Base-by-base conservation (phyloP, 2,329 filamentous ascomycete species). In the Clonostachys rosea region DNA sequence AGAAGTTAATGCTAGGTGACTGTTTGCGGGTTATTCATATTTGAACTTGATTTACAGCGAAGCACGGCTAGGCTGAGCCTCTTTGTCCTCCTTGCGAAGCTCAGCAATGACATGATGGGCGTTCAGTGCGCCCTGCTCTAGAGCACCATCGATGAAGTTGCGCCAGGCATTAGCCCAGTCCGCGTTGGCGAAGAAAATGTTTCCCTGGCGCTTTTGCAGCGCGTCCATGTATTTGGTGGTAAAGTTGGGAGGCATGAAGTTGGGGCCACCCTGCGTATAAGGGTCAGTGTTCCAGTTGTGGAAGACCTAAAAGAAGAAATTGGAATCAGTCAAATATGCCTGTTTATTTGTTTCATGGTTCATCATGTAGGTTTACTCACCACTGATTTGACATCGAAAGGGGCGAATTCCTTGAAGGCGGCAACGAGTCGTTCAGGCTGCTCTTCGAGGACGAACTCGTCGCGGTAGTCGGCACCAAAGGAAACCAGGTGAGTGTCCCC, bases 81-180 rank as follows among this genome's bases (percentile, higher is more conserved):
- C 24, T 30, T 30, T 30, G 9, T 30, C 24, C 24, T 30, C 24
- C 24, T 10, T 30, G 24, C 24, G 24, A 30, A 30, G 24, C 24
- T 30, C 24, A 30, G 24, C 24, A 30, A 39, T 39, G 14, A 39
- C 36, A n/a, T n/a, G 14, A 4, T 39, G 12, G 12, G 36, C 36
- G 17, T n/a, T 18, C 36, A n/a, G 3, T 11, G 17, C 17, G 4
- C 36, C 36, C 36, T n/a, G 14, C 43, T 62, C 57, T 12, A 62
- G 49, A 1, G 59, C 59, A 14, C 59, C 59, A 18, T 62, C 58
- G 18, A 62, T 60, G 16, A 54, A 58, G 1, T 49, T 53, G 40
- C 56, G 37, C 58, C 58, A 62, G 3, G 59, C 59, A 37, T 52
- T 46, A 6, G 59, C 55, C 58, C 56, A 60, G 34, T 60, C 59